Conservation (phyloP, 148 eudicot species). For the Vaccinium darrowii region DNA sequence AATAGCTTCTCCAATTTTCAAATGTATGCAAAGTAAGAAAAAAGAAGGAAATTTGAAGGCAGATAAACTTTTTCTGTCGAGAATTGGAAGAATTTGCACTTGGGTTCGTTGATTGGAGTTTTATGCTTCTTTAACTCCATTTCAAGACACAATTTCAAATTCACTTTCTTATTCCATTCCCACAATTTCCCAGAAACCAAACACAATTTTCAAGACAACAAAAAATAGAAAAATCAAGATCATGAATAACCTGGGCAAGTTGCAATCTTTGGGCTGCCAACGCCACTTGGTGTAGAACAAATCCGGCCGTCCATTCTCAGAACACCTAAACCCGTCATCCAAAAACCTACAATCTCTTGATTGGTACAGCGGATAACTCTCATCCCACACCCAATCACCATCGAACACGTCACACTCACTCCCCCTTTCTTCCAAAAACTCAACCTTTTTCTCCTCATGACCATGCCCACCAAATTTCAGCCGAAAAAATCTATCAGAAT, state of each 20-base stretch:
- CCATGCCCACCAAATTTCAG: conserved; percentile 26
- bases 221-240: not conserved
- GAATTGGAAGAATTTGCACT: not conserved
- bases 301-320: conserved; percentile 84
- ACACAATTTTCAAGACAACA: conserved; percentile 1
- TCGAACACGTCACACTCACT: conserved; percentile 70
- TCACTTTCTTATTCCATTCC: not conserved
- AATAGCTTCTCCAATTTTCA: not conserved
- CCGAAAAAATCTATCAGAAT: conserved; percentile 45
- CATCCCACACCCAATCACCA: conserved; percentile 98
- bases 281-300: conserved; percentile 76
- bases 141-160: not conserved
- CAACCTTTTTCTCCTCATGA: conserved; percentile 19
- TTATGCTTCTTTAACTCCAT: not conserved
- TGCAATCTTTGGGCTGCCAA: conserved; percentile 88
- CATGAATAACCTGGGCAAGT: conserved; percentile 71
- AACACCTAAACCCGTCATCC: conserved; percentile 83
- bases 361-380: conserved; percentile 71
- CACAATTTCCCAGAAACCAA: conserved; percentile 8
- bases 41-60: not conserved
- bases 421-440: conserved; percentile 35
- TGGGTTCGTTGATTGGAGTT: not conserved
- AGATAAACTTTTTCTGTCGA: not conserved
- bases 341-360: conserved; percentile 67
- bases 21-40: not conserved